phyloP scores from a whole-genome alignment of 2,329 filamentous ascomycete genomes.

The Tolypocladium endophyticum region DNA sequence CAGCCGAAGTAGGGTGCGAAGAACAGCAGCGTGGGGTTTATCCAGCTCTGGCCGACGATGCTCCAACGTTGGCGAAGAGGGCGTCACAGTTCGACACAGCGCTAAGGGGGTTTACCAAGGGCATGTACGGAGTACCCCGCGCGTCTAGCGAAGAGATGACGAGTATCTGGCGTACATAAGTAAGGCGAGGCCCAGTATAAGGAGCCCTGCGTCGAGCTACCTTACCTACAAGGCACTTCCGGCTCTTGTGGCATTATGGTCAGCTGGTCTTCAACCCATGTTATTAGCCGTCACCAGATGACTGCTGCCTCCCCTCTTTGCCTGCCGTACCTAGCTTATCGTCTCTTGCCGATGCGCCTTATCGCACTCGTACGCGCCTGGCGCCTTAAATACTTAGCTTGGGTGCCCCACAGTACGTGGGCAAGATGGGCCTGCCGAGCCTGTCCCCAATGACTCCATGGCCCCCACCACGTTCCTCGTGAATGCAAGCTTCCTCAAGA shows the following conservation, averaged over 20 bases:
- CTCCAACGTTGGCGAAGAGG: neutral
- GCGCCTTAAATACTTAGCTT: too few species aligned
- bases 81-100: neutral
- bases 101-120: neutral
- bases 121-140: neutral
- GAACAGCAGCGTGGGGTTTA: neutral
- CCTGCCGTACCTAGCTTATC: neutral
- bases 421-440: too few species aligned
- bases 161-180: neutral
- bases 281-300: neutral
- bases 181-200: too few species aligned
- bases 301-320: neutral
- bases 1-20: neutral
- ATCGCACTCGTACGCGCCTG: too few species aligned
- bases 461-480: neutral
- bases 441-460: neutral
- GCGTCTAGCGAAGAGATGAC: neutral
- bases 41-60: neutral
- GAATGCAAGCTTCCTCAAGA: neutral
- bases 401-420: neutral
- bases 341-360: too few species aligned
- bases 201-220: neutral
- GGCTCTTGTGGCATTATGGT: too few species aligned
- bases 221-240: neutral
- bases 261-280: neutral